Evolutionary conservation across 2,329 filamentous ascomycete species (phyloP).

Genomic region (Apiospora malaysiana): DNA sequence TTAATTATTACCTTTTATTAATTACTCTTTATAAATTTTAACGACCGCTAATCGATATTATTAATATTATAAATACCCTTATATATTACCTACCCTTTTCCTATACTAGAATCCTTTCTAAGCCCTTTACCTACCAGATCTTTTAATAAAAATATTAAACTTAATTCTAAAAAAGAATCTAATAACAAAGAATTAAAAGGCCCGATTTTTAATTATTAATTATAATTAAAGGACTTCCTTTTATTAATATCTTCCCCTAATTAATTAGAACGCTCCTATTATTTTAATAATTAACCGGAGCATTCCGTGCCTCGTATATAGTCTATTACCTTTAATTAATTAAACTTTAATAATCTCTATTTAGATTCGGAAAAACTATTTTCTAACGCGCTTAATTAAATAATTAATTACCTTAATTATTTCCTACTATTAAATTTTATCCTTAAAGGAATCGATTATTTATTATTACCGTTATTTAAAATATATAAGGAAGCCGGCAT

Average conservation of each 20-base stretch:
- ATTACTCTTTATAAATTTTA: neutral
- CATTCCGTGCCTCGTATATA: neutral
- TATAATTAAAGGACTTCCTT: too few relatives aligned
- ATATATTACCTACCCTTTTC: neutral
- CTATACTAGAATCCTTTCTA: neutral
- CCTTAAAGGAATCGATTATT: neutral
- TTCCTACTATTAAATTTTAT: neutral
- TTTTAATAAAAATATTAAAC: neutral
- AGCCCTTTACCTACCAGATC: too few relatives aligned
- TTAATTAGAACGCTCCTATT: too few relatives aligned
- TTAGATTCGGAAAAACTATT: too few relatives aligned
- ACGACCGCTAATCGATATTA: neutral
- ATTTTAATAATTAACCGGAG: neutral
- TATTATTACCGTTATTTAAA: neutral
- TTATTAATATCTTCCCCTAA: too few relatives aligned
- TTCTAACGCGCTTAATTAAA: neutral
- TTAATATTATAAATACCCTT: too few relatives aligned
- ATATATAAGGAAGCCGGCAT: neutral
- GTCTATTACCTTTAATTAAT: conserved; percentile 6
- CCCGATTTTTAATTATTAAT: neutral
- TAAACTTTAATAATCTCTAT: too few relatives aligned
- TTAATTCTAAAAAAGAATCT: too few relatives aligned
- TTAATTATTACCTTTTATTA: neutral
- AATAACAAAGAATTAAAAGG: neutral
- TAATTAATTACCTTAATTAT: neutral